Evolutionary conservation across 257 asterid genomes (phyloP), one percentile per base, ranked within the genome.

Genomic region (Thymus mandschuricus): DNA sequence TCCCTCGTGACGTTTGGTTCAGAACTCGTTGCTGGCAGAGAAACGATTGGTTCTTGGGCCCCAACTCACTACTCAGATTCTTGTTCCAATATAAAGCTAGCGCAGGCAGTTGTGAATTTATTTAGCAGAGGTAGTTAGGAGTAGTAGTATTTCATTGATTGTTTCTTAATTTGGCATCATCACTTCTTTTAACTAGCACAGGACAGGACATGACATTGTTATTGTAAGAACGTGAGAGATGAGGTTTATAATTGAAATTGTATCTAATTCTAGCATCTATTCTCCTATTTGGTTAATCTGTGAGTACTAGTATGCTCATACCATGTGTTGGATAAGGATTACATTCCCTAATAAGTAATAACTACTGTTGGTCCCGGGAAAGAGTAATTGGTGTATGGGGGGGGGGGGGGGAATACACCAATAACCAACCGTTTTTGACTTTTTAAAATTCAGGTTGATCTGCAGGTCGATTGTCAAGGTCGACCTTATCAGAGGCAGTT

Each of bases 1-100:
- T 66, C 82, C 88, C 11, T 72, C 79, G 1, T 86, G 88, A 79
- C 50, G 55, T 57, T 56, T 57, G 75, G 58, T 71, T 69, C 41
- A 56, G 74, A 68, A 48, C 68, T 46, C 67, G 44, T 66, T 46
- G 65, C 71, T 44, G 30, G 52, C 62, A 10, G 27, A 21, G 21
- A 21, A 21, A 21, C 21, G 21, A 21, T 21, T 64, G 71, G 46
- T 61, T 48, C 58, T 28, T 60, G 21, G 21, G 21, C 21, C 21
- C 21, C 21, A 21, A 21, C 21, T 21, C 21, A 21, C 10, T 5
- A 54, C 56, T 52, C 70, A 8, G 56, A 40, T 56, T 40, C 31
- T 60, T 21, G 21, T 21, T 58, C 35, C 44, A 21, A 21, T 44
- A 2, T 74, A 33, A 66, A 63, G 59, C 68, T 76, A 62, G 58